Percentiles rank a stretch among this genome's conserved stretches.
These are phyloP conservation scores for Mucor indicus DNA, from an alignment of 371 early-diverging fungal species.

Conservation along the genomic window DNA sequence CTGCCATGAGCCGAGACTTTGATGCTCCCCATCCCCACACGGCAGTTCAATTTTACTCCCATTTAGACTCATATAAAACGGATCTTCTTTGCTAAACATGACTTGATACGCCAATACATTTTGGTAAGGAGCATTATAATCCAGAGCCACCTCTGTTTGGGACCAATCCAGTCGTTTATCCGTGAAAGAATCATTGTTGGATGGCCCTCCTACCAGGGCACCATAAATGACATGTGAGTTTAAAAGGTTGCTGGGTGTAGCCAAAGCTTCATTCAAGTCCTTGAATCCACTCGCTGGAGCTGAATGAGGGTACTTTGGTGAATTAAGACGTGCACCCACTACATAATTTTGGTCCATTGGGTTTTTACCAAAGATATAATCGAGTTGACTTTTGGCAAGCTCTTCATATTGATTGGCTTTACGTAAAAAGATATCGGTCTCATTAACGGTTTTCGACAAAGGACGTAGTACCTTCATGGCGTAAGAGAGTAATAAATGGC, in stretches of 20 bases:
- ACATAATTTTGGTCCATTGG: slow-evolving; percentile 45
- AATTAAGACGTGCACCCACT: slow-evolving; percentile 46
- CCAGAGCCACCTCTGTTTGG: slow-evolving; percentile 51
- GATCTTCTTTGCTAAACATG: slow-evolving; percentile 17
- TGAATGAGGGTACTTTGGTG: slow-evolving; percentile 50
- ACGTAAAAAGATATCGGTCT: not conserved
- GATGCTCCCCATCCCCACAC: too few relatives aligned
- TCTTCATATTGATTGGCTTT: not conserved
- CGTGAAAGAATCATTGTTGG: slow-evolving; percentile 34
- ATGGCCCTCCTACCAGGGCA: slow-evolving; percentile 53
- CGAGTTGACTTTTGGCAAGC: slow-evolving; percentile 28
- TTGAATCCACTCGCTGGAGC: slow-evolving; percentile 37
- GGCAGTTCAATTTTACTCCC: too few relatives aligned
- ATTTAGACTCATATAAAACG: slow-evolving; percentile 10
- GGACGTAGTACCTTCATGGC: slow-evolving; percentile 11
- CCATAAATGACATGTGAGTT: slow-evolving; percentile 14
- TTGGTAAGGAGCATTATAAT: slow-evolving; percentile 53
- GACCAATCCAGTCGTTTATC: slow-evolving; percentile 42
- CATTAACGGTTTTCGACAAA: not conserved
- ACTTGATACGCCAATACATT: slow-evolving; percentile 47
- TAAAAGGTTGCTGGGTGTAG: not conserved
- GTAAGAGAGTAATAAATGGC: slow-evolving; percentile 16
- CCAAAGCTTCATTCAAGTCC: slow-evolving; percentile 1
- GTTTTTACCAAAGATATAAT: slow-evolving; percentile 50
- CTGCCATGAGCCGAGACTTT: too few relatives aligned